Base-by-base conservation (phyloP, 176 grass and related monocot genomes). In the Areca catechu region DNA sequence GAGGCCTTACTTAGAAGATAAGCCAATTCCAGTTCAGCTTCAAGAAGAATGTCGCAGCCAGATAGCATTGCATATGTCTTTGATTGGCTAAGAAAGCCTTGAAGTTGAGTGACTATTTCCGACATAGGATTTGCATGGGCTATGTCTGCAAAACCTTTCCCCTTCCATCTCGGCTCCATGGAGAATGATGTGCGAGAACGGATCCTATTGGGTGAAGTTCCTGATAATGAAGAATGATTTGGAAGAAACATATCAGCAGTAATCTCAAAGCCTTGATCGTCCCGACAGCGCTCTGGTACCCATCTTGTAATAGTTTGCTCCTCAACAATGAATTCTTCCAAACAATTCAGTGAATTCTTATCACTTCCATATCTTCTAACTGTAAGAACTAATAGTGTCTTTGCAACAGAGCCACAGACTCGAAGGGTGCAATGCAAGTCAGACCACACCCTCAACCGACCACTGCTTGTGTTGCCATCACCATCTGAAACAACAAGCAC, bases 351-450 rank as follows among this genome's bases (percentile, higher is more conserved):
- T 5, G 71, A 83, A 50, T 63, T 20, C 53, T 64, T 48, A 17
- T 48, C 72, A 16, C 12, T 62, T 16, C 53, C 48, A 19, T 34
- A 25, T 17, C 29, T 17, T 18, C 24, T 75, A 15, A 95, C 16
- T 4, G 60, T 66, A 9, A 95, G 76, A 61, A 85, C 50, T 60
- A 95, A 70, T 29, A 89, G 54, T 16, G 76, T 77, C 76, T 95
- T 90, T 30, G 86, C 82, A 15, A 95, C 86, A 49, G 72, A 71
- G 17, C 86, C 83, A 56, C 82, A 81, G 15, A 77, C 73, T 12
- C 86, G 62, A 0, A 90, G 63, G 0, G 70, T 51, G 60, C 86
- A 89, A 9, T 83, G 51, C 2, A 95, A 21, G 3, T 86, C 86
- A 9, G 91, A 61, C 91, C 80, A 86, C 43, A 54, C 63, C 30